Evolutionary conservation across 164 flowering plant genomes (phyloP), one percentile per base, ranked within the genome.

Genomic region (Berberis thunbergii): DNA sequence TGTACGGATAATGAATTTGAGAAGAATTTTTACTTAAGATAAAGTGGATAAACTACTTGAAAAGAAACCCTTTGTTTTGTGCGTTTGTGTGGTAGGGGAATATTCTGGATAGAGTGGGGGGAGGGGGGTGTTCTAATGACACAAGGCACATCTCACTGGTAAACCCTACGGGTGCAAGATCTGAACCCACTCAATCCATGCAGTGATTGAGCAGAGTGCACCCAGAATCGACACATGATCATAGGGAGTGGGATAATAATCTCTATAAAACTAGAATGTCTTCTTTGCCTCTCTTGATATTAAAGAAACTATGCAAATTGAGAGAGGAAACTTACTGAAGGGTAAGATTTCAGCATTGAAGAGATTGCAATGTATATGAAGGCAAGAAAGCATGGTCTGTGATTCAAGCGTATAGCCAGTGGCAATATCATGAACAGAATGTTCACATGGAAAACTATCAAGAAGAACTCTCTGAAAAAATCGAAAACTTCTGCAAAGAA

Each of bases 401-500:
- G 96, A 43, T 84, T 83, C 64, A 91, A 81, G 65, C 97, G 81
- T 68, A 91, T 81, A 63, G 96, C 97, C 70, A 95, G 65, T 49
- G 97, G 99, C 65, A 87, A 64, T 73, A 91, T 70, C 99, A 95
- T 85, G 80, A 91, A 86, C 13, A 94, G 58, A 65, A 91, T 85
- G 71, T 94, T 94, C 69, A 80, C 74, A 62, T 91, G 96, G 75
- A 91, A 87, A 59, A 89, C 96, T 54, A 91, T 81, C 71, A 94
- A 70, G 70, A 91, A 94, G 78, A 94, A 91, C 61, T 70, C 77
- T 75, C 96, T 78, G 85, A 91, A 94, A 60, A 85, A 89, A 39
- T 91, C 87, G 66, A 95, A 95, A 71, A 95, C 99, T 80, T 94
- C 97, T 4, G 99, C 99, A 73, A 91, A 94, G 80, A 94, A 89